These are phyloP conservation scores for Citrullus amarus DNA, from an alignment of 306 rosid genomes.

Conservation along the genomic window DNA sequence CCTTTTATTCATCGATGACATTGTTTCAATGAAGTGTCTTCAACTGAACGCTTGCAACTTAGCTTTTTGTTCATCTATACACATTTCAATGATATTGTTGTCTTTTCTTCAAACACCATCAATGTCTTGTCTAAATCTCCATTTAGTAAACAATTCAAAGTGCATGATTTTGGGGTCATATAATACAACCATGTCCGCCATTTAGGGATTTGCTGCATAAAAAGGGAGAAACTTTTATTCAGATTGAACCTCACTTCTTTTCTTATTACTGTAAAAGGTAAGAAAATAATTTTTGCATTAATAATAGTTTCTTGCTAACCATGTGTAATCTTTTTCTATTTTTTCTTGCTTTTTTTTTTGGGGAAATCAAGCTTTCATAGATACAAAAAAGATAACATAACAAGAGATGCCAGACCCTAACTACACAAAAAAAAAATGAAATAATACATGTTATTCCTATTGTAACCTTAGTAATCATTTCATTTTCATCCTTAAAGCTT, in stretches of 20 bases:
- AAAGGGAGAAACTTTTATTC: neutral
- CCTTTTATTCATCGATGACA: no score
- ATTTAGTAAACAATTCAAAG: slow-evolving; percentile 21
- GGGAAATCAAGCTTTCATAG: no score
- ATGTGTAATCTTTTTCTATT: neutral
- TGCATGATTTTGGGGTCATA: slow-evolving; percentile 30
- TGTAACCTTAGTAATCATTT: neutral
- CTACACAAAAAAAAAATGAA: no score
- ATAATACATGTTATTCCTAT: no score
- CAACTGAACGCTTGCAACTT: no score
- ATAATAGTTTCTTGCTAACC: neutral
- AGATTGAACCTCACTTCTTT: neutral
- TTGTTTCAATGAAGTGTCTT: no score
- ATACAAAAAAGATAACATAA: no score
- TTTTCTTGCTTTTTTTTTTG: no score
- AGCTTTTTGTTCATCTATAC: no score
- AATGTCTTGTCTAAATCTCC: neutral
- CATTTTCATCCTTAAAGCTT: neutral
- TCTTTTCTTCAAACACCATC: slow-evolving; percentile 18
- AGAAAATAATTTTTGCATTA: neutral
- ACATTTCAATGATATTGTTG: slow-evolving; percentile 7
- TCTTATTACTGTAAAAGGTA: neutral
- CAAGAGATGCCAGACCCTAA: no score
- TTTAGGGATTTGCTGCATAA: slow-evolving; percentile 26
- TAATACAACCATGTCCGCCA: slow-evolving; percentile 36